phyloP scores from a whole-genome alignment of 306 rosid species.

The Abrus precatorius region DNA sequence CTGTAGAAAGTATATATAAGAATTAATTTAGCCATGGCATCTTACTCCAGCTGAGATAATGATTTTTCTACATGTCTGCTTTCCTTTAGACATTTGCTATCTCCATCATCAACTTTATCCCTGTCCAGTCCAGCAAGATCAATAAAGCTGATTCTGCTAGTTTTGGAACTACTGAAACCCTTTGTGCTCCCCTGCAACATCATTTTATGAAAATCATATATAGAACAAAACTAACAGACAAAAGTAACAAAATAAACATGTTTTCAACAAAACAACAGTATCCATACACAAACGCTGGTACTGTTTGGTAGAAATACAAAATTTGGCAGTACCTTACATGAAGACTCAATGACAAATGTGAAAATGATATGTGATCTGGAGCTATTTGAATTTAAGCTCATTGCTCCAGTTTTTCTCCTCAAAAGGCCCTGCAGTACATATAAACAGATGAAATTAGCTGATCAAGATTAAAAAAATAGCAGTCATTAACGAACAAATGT shows the following conservation, averaged over 20 bases:
- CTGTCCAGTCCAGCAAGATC: conserved; percentile 88
- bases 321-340: conserved; percentile 75
- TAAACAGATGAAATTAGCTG: conserved; percentile 29
- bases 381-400: conserved; percentile 80
- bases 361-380: conserved; percentile 88
- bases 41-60: conserved; percentile 85
- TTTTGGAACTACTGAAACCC: conserved; percentile 77
- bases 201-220: conserved; percentile 35
- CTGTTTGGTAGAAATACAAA: conserved; percentile 10
- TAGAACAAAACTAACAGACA: conserved; percentile 19
- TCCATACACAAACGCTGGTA: conserved; percentile 20
- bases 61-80: conserved; percentile 68
- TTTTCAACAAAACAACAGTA: not conserved
- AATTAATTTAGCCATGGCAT: conserved; percentile 37
- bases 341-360: conserved; percentile 83
- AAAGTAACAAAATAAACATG: not conserved
- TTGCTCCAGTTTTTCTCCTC: conserved; percentile 84
- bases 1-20: conserved; percentile 2
- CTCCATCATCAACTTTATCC: conserved; percentile 57
- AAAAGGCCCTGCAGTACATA: conserved; percentile 84
- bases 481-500: not conserved
- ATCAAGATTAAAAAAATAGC: conserved; percentile 7
- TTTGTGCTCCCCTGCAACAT: conserved; percentile 71
- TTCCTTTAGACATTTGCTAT: conserved; percentile 64
- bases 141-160: conserved; percentile 87